Base-by-base conservation (phyloP, 352 stramenopile species). In the Pythium brassicae region DNA sequence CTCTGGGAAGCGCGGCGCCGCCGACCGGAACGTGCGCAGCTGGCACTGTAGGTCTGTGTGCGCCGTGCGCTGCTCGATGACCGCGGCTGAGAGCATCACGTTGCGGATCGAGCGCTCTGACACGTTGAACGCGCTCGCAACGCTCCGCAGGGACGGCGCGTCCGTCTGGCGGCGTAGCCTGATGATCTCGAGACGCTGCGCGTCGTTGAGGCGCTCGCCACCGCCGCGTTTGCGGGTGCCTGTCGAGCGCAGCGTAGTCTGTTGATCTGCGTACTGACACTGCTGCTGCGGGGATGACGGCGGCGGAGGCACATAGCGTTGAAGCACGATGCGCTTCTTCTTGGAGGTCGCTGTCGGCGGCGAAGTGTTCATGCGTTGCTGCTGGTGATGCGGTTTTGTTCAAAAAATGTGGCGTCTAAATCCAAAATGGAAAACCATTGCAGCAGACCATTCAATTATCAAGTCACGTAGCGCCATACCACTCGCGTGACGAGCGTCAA, bases 101-200 rank as follows among this genome's bases (percentile, higher is more conserved):
- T 59, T 57, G 32, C 57, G 57, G 45, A 59, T 59, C 57, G 57
- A 63, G 17, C 56, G 56, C 25, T 63, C 57, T 1, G 42, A 59
- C 23, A 63, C 51, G 15, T 53, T 53, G 43, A 63, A 63, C 19
- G 57, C 57, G 23, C 57, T 43, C 32, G 50, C 57, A 17, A 63
- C 35, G 17, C 47, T 63, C 1, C 57, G 57, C n/a, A 63, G 43
- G 25, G 57, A 63, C 50, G 57, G 57, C 17, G 57, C 50, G n/a
- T 63, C 57, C 43, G 51, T 32, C 37, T 59, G 50, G 11, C 51
- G 50, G 10, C 50, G 57, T n/a, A 50, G 27, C 2, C 43, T 32
- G n/a, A 63, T 57, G 50, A 63, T 63, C 35, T 63, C 57, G 14
- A 63, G 57, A 5, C 57, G 57, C 27, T 63, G 57, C 25, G 42